Base-by-base conservation (phyloP, 2,329 filamentous ascomycete species). In the Fusarium buharicum region DNA sequence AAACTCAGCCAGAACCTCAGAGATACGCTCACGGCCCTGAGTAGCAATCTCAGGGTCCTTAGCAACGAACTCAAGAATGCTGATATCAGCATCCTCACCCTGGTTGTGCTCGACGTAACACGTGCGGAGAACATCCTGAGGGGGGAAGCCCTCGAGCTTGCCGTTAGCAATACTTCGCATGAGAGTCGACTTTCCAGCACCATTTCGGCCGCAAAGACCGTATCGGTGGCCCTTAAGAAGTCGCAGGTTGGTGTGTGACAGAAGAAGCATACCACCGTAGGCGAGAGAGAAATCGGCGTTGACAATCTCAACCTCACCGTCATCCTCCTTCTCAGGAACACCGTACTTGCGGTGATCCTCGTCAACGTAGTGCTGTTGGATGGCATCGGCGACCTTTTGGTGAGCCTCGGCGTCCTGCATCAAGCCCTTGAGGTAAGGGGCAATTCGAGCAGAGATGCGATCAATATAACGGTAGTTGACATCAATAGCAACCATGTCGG, bases 31-130 rank as follows among this genome's bases (percentile, higher is more conserved):
- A 37, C 79, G 81, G 62, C 92, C 92, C 73, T 93, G 90, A 27
- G 87, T 85, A 48, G 89, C 89, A 64, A 98, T 91, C 57, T 90
- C 88, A 3, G 93, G 92, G 72, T 98, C 94, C 78, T 96, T 96
- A 63, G 87, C 82, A 66, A 96, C 91, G 74, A 96, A 99, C 55
- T 98, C 91, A 16, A 98, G 83, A 72, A 99, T 98, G 78, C 89
- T 97, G 59, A 98, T 90, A 63, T 98, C 93, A 31, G 95, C 94
- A 78, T 97, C 94, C 77, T 98, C 95, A 52, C 95, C 95, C 79
- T 99, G 94, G 80, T 98, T 98, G 82, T 99, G 95, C 82, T 99
- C 95, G 38, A 99, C 95, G 73, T 98, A 99, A 79, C 94, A 98
- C 11, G 94, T 98, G 70, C 92, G 90, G 71, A 99, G 88, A 57